These are phyloP conservation scores for Peribolospora baueri DNA, from an alignment of 768 basidiomycete species.

Conservation along the genomic window DNA sequence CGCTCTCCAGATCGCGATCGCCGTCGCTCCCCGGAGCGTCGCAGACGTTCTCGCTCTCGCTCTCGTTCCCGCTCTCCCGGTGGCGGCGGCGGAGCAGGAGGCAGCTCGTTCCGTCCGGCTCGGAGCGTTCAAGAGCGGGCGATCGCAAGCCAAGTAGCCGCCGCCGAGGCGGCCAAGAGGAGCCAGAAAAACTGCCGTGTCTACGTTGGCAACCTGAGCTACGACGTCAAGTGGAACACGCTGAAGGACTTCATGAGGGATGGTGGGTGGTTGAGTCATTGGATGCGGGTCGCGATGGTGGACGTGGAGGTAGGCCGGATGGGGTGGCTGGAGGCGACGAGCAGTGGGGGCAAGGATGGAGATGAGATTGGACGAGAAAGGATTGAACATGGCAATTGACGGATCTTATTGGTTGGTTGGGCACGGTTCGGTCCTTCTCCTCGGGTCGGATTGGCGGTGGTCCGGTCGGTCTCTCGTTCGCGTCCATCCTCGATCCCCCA, in stretches of 20 bases:
- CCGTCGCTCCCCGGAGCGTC: conserved; percentile 17
- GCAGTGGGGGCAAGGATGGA: conserved; percentile 12
- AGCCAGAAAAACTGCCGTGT: conserved; percentile 96
- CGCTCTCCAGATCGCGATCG: conserved; percentile 25
- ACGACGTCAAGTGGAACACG: conserved; percentile 96
- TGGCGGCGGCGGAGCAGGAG: conserved; percentile 20
- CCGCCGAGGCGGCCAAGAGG: conserved; percentile 77
- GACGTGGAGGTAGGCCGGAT: conserved; percentile 4
- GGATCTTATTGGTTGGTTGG: conserved; percentile 3
- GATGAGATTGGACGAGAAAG: background rate
- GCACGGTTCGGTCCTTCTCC: conserved; percentile 2
- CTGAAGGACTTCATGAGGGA: conserved; percentile 99
- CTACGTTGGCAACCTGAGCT: conserved; percentile 95
- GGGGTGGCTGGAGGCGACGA: conserved; percentile 17
- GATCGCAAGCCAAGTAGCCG: conserved; percentile 53
- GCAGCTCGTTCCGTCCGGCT: background rate
- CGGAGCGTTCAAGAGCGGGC: conserved; percentile 22
- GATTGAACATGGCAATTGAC: background rate
- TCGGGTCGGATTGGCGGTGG: background rate
- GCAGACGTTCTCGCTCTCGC: conserved; percentile 14
- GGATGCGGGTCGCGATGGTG: conserved; percentile 17
- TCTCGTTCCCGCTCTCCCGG: conserved; percentile 39
- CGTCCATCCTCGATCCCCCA: conserved; percentile 1
- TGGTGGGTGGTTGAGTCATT: conserved; percentile 74
- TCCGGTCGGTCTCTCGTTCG: background rate